phyloP scores from a whole-genome alignment of 306 rosid genomes.

The Trifolium pratense region DNA sequence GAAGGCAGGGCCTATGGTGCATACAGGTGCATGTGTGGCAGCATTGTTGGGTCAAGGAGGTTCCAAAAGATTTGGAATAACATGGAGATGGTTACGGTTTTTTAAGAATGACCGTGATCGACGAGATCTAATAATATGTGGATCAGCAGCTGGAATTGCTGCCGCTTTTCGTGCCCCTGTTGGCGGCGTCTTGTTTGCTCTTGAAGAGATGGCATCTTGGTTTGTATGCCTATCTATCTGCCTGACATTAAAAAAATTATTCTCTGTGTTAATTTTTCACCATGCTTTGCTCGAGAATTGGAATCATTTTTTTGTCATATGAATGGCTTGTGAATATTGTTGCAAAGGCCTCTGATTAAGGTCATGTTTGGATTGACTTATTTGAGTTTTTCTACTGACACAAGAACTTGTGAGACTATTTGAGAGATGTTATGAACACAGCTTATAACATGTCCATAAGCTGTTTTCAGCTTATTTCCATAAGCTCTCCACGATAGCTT shows the following conservation, averaged over 20 bases:
- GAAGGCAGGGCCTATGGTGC: constrained; percentile 98
- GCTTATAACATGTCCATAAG: too few species aligned
- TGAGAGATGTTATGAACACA: too few species aligned
- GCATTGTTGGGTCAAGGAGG: constrained; percentile 89
- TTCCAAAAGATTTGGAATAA: constrained; percentile 67
- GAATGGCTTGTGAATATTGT: background rate
- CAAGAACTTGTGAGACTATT: too few species aligned
- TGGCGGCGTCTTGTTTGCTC: constrained; percentile 92
- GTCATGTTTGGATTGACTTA: too few species aligned
- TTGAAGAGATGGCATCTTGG: constrained; percentile 98
- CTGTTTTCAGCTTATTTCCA: too few species aligned
- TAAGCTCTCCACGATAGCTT: too few species aligned
- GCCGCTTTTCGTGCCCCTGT: constrained; percentile 96
- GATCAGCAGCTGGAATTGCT: constrained; percentile 96
- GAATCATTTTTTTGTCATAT: constrained; percentile 32
- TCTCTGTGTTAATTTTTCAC: constrained; percentile 21
- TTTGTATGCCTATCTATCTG: constrained; percentile 45
- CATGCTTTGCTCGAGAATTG: constrained; percentile 15
- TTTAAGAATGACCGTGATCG: constrained; percentile 91
- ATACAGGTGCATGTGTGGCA: constrained; percentile 94
- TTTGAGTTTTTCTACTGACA: too few species aligned
- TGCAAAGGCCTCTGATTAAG: constrained; percentile 18
- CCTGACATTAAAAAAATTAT: background rate
- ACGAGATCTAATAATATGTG: constrained; percentile 82
- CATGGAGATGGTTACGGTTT: constrained; percentile 80